A percentile compares a stretch with the other conserved stretches of the same genome.
phyloP scores from a whole-genome alignment of 305 asterid species.

The Galium porrigens region DNA sequence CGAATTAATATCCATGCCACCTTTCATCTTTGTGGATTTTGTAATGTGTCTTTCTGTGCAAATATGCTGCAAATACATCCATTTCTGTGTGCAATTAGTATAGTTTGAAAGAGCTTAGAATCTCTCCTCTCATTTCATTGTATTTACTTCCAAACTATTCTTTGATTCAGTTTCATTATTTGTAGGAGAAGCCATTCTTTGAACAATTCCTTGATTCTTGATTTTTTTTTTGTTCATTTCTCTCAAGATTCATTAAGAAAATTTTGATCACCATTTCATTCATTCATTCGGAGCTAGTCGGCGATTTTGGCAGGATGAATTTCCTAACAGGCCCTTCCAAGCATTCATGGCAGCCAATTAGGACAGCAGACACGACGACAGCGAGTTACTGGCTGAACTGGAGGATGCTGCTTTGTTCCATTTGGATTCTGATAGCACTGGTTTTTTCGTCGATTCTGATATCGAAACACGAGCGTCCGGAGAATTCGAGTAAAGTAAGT shows the following conservation, averaged over 20 bases:
- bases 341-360: slow-evolving; percentile 68
- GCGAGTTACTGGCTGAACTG: slow-evolving; percentile 79
- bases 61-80: neutral
- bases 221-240: neutral
- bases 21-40: slow-evolving; percentile 17
- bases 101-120: slow-evolving; percentile 37
- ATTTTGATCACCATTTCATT: slow-evolving; percentile 1
- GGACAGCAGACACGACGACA: slow-evolving; percentile 58
- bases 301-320: slow-evolving; percentile 29
- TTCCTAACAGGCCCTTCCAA: slow-evolving; percentile 62
- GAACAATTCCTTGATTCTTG: neutral
- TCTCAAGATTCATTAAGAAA: neutral
- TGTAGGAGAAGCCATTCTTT: neutral
- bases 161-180: neutral
- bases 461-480: slow-evolving; percentile 48
- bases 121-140: slow-evolving; percentile 23
- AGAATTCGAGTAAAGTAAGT: slow-evolving; percentile 17
- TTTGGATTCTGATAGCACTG: slow-evolving; percentile 55
- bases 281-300: slow-evolving; percentile 4
- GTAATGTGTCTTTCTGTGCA: slow-evolving; percentile 10
- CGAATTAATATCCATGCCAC: slow-evolving; percentile 38
- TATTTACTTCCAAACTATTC: neutral
- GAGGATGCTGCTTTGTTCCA: slow-evolving; percentile 57
- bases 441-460: slow-evolving; percentile 56
- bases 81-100: slow-evolving; percentile 31